These are phyloP conservation scores for Ascodesmis nigricans DNA, from an alignment of 495 filamentous ascomycete genomes.

Conservation along the genomic window DNA sequence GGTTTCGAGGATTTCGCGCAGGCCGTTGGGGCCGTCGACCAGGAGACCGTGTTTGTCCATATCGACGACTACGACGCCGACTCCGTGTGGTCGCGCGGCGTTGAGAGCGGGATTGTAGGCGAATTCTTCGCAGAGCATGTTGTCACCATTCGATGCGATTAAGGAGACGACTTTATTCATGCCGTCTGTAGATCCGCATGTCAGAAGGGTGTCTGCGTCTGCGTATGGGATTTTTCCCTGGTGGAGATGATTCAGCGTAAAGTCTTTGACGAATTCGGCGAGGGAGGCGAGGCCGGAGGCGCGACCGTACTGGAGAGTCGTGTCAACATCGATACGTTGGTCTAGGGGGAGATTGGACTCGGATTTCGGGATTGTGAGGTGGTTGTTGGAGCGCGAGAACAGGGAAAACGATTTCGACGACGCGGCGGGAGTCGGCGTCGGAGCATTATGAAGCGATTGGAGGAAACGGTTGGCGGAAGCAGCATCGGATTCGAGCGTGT, in stretches of 20 bases:
- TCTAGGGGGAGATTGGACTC: slow-evolving; percentile 31
- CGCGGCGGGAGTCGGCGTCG: slow-evolving; percentile 32
- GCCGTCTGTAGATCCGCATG: slow-evolving; percentile 65
- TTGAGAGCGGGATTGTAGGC: slow-evolving; percentile 53
- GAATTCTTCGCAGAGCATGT: slow-evolving; percentile 54
- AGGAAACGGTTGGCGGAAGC: slow-evolving; percentile 49
- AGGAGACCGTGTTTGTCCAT: slow-evolving; percentile 64
- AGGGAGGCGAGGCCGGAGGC: slow-evolving; percentile 58
- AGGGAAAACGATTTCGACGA: slow-evolving; percentile 23
- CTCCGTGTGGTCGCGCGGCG: slow-evolving; percentile 41
- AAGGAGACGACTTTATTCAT: slow-evolving; percentile 53
- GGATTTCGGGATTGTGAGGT: slow-evolving; percentile 49
- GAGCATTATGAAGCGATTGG: slow-evolving; percentile 20
- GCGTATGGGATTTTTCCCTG: slow-evolving; percentile 53
- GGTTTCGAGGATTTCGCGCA: slow-evolving; percentile 55
- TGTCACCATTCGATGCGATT: slow-evolving; percentile 39
- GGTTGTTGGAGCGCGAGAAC: slow-evolving; percentile 23
- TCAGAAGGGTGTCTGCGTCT: slow-evolving; percentile 50
- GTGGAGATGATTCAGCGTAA: slow-evolving; percentile 54
- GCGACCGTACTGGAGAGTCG: slow-evolving; percentile 69
- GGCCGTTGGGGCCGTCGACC: slow-evolving; percentile 38
- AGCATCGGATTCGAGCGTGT: slow-evolving; percentile 64
- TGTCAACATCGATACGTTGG: slow-evolving; percentile 47
- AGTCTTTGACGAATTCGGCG: slow-evolving; percentile 50
- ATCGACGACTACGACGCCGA: slow-evolving; percentile 47